Percentiles rank a stretch among this genome's conserved stretches.
These are phyloP conservation scores for Areca catechu DNA, from an alignment of 176 grass and related monocot genomes.

Conservation along the genomic window DNA sequence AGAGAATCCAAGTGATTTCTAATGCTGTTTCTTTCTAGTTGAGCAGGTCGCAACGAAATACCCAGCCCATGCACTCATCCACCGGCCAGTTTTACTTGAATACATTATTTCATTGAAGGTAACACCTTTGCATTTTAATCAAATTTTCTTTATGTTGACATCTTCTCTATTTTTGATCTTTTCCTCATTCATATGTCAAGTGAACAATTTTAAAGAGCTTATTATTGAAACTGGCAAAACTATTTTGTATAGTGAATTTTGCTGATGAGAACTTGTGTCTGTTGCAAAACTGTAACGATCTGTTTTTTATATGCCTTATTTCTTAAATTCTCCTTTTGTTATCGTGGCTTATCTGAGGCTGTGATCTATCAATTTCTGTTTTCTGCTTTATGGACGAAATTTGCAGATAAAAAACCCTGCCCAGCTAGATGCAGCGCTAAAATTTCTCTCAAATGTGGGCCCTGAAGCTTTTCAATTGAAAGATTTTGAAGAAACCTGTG, in stretches of 20 bases:
- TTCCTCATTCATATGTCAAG: too few relatives aligned
- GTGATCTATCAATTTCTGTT: not conserved
- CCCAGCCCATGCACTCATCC: constrained; percentile 25
- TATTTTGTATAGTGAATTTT: too few relatives aligned
- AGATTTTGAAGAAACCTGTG: constrained; percentile 87
- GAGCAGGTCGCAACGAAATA: constrained; percentile 25
- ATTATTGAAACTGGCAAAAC: too few relatives aligned
- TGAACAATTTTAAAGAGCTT: too few relatives aligned
- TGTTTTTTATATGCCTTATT: too few relatives aligned
- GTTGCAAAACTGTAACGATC: too few relatives aligned
- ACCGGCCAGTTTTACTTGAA: constrained; percentile 18
- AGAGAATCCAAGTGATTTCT: not conserved
- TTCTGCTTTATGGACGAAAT: not conserved
- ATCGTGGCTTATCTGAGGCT: too few relatives aligned
- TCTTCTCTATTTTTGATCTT: too few relatives aligned
- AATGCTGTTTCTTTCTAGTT: constrained; percentile 5
- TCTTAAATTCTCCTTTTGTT: too few relatives aligned
- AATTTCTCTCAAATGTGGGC: constrained; percentile 58
- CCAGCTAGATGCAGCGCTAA: constrained; percentile 71
- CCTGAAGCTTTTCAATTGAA: constrained; percentile 51
- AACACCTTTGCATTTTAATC: not conserved
- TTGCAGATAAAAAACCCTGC: constrained; percentile 79
- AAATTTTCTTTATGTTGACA: not conserved
- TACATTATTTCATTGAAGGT: constrained; percentile 25
- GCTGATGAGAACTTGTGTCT: too few relatives aligned